phyloP scores from a whole-genome alignment of 176 grass and related monocot genomes.

The Carex scoparia region DNA sequence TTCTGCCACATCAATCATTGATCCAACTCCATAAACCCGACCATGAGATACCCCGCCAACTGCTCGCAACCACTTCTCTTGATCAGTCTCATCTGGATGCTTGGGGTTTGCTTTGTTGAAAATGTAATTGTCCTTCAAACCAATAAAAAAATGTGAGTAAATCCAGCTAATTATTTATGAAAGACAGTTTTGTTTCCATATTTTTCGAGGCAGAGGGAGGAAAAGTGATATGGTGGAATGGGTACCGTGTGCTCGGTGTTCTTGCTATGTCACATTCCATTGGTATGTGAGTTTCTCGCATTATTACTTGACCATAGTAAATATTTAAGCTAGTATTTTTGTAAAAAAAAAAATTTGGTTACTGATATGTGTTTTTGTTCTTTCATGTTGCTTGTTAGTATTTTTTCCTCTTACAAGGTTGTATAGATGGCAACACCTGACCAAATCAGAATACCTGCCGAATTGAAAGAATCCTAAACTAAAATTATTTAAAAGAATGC shows the following conservation, averaged over 20 bases:
- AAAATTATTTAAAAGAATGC: neutral
- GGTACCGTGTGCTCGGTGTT: conserved; percentile 58
- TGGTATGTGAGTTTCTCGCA: conserved; percentile 31
- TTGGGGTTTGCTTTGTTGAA: no score
- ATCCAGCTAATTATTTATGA: no score
- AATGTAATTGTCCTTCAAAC: no score
- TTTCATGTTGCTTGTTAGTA: neutral
- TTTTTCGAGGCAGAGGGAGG: conserved; percentile 47
- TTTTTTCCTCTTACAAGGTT: neutral
- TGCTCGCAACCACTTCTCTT: no score
- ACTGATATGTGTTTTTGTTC: neutral
- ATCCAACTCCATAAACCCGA: no score
- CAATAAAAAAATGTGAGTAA: no score
- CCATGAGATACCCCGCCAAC: no score
- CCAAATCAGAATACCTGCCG: neutral
- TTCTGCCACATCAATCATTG: no score
- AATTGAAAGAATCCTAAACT: neutral
- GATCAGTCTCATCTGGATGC: no score
- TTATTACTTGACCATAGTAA: neutral
- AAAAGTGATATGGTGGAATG: conserved; percentile 59
- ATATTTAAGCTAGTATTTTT: neutral
- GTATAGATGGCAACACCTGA: neutral
- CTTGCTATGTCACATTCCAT: conserved; percentile 82
- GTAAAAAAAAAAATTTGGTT: neutral
- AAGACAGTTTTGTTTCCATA: no score